These are phyloP conservation scores for Elongisporangium anandrum DNA, from an alignment of 352 stramenopile species.

Conservation along the genomic window DNA sequence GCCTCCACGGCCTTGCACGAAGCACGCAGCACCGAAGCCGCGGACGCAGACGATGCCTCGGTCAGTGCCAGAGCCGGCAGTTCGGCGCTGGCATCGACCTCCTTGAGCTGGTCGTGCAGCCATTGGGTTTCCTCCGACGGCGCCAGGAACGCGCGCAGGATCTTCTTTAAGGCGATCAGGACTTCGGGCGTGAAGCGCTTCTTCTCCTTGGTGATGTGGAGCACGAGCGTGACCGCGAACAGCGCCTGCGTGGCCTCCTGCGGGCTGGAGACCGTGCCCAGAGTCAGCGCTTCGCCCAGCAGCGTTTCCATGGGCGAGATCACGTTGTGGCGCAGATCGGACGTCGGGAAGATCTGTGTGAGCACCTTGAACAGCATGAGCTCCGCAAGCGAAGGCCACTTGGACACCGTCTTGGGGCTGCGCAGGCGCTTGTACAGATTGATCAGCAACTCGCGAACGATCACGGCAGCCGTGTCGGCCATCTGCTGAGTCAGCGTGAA, in stretches of 20 bases:
- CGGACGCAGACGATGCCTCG: constrained; percentile 35
- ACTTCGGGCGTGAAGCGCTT: constrained; percentile 89
- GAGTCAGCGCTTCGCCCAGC: constrained; percentile 85
- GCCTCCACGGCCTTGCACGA: constrained; percentile 42
- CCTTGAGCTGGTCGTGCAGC: constrained; percentile 43
- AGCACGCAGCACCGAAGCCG: constrained; percentile 37
- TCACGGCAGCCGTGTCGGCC: constrained; percentile 77
- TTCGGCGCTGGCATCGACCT: constrained; percentile 7
- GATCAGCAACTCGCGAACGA: constrained; percentile 88
- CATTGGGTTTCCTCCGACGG: constrained; percentile 26
- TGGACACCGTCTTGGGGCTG: constrained; percentile 66
- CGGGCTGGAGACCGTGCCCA: constrained; percentile 57
- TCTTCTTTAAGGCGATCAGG: constrained; percentile 39
- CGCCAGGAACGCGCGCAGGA: constrained; percentile 47
- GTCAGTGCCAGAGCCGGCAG: constrained; percentile 41
- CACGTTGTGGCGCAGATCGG: constrained; percentile 93
- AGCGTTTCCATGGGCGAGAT: constrained; percentile 91
- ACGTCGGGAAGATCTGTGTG: constrained; percentile 90
- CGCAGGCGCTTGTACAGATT: constrained; percentile 89
- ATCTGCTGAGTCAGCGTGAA: constrained; percentile 91
- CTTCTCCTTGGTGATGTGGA: constrained; percentile 83
- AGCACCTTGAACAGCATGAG: constrained; percentile 90
- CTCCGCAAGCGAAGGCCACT: constrained; percentile 86
- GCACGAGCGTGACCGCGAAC: constrained; percentile 59
- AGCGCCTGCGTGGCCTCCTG: constrained; percentile 85